Evolutionary conservation across 139 green algal genomes (phyloP), one percentile per base, ranked within the genome.

Genomic region (Monoraphidium neglectum): DNA sequence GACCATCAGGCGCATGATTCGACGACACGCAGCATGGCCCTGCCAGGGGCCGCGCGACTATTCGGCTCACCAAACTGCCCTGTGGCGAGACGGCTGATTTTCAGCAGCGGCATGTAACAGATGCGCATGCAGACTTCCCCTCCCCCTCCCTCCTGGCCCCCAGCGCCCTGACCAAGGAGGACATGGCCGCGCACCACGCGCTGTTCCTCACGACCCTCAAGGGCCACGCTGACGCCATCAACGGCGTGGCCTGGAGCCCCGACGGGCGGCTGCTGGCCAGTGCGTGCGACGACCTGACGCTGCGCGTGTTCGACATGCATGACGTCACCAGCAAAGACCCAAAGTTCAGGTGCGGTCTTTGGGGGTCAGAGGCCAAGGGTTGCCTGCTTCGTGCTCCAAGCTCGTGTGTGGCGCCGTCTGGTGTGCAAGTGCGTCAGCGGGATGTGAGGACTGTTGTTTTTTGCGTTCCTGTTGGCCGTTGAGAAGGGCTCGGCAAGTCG

Each of bases 171-270:
- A 49, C 54, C 72, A 90, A 90, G 81, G 85, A 90, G 68, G 85
- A 90, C 54, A 70, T 77, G 15, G 67, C 78, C 13, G 80, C 79
- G 1, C 63, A 78, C 37, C 85, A 90, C 33, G 76, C 79, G 10
- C 72, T 90, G 35, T 90, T 85, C 65, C 40, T 90, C 57, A 86
- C 84, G 76, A 87, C 76, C 3, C 70, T 90, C 32, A 87, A 87
- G 77, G 84, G 80, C 26, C 84, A 89, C 35, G 74, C n/a, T 8
- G 84, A 89, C 54, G 70, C 68, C 0, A 81, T 89, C 38, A 76
- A 83, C 62, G 46, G 28, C 13, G 59, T 84, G 12, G 62, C 70
- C 35, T 89, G 84, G 84, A 85, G 62, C 32, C 26, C 70, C 1
- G 72, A 89, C 33, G 80, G 77, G 33, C 57, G 26, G 18, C 53